These are phyloP conservation scores for Carallia brachiata DNA, from an alignment of 345 rosid genomes.

Conservation along the genomic window DNA sequence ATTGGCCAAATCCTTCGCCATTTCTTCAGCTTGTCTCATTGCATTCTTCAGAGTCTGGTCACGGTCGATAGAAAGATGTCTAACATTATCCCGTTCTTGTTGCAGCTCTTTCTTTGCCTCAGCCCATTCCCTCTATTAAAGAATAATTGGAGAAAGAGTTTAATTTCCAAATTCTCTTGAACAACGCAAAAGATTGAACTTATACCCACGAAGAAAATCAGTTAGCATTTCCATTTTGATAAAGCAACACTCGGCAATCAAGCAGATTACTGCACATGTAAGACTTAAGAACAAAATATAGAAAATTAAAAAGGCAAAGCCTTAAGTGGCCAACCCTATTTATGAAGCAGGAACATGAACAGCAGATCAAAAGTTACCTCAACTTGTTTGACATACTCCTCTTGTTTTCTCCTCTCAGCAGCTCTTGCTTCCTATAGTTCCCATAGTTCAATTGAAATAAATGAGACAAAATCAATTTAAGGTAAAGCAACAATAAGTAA, in stretches of 20 bases:
- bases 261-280: background rate
- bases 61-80: constrained; percentile 57
- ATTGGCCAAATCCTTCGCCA: constrained; percentile 69
- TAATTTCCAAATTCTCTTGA: background rate
- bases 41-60: constrained; percentile 70
- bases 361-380: constrained; percentile 52
- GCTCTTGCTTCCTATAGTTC: constrained; percentile 68
- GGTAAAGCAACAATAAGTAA: background rate
- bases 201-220: background rate
- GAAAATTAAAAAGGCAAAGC: background rate
- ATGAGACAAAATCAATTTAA: background rate
- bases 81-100: constrained; percentile 71
- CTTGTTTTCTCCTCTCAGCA: constrained; percentile 75
- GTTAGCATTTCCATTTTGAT: background rate
- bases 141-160: background rate
- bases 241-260: too few species aligned
- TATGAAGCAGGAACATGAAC: background rate
- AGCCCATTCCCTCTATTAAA: constrained; percentile 82
- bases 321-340: too few species aligned
- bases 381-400: constrained; percentile 62
- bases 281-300: background rate
- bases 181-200: background rate
- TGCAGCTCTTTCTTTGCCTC: constrained; percentile 86
- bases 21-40: constrained; percentile 80
- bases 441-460: constrained; percentile 1